A percentile compares a stretch with the other conserved stretches of the same genome.
phyloP scores from a whole-genome alignment of 495 filamentous ascomycete genomes.

The Neurospora intermedia region DNA sequence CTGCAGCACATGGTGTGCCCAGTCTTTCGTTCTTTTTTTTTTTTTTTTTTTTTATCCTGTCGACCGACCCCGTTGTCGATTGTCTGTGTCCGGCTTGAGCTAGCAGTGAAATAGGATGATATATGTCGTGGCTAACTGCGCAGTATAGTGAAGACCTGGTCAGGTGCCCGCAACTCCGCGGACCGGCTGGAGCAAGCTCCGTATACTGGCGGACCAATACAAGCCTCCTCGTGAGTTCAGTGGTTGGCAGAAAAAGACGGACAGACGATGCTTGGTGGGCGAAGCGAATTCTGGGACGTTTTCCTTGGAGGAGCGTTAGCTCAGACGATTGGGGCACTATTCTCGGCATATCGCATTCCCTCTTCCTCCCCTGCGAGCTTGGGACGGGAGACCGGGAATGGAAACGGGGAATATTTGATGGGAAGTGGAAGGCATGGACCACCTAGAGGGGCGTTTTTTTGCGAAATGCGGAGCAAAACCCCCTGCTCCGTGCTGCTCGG shows the following conservation, averaged over 20 bases:
- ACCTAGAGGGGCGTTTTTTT: background rate
- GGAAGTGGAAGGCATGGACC: background rate
- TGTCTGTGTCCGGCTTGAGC: background rate
- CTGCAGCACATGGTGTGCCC: background rate
- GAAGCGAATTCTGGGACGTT: background rate
- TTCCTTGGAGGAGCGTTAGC: background rate
- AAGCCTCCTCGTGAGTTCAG: background rate
- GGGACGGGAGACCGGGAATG: background rate
- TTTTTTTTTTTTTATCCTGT: background rate
- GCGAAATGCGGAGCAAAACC: slow-evolving; percentile 8
- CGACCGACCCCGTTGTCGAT: background rate
- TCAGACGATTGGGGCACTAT: background rate
- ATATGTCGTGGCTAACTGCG: background rate
- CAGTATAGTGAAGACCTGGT: background rate
- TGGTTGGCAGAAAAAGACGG: background rate
- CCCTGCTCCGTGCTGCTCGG: slow-evolving; percentile 1
- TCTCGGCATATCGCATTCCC: background rate
- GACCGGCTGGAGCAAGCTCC: background rate
- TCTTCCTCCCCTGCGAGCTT: background rate
- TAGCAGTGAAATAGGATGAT: background rate
- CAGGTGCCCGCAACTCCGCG: background rate
- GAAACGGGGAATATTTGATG: background rate
- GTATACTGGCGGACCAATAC: background rate
- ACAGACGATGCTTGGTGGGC: background rate
- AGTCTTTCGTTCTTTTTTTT: background rate